Conservation (phyloP, 768 basidiomycete species). For the Kwoniella botswanensis region DNA sequence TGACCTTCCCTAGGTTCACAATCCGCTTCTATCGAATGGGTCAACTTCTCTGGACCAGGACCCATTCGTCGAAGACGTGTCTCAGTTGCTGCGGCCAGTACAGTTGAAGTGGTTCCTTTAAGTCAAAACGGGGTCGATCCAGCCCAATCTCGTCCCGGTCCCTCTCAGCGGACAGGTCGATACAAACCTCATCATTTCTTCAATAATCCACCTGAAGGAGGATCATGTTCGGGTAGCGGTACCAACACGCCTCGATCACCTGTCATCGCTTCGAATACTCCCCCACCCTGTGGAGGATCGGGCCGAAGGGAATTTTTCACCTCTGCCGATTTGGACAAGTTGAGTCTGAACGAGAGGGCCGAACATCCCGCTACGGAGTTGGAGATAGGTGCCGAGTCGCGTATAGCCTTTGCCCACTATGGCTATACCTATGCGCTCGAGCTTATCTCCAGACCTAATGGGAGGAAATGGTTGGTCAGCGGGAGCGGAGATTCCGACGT, state of each 20-base stretch:
- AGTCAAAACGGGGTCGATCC: conserved; percentile 15
- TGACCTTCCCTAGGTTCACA: conserved; percentile 64
- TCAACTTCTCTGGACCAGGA: conserved; percentile 63
- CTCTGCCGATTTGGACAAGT: conserved; percentile 21
- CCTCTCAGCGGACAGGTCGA: conserved; percentile 43
- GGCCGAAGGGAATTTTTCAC: conserved; percentile 20
- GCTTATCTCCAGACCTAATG: conserved; percentile 59
- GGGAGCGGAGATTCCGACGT: conserved; percentile 91
- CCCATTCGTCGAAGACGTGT: conserved; percentile 33
- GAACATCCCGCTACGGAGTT: conserved; percentile 36
- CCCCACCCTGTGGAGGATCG: conserved; percentile 2
- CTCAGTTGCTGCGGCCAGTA: conserved; percentile 27
- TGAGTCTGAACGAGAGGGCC: conserved; percentile 15
- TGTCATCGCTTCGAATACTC: background rate
- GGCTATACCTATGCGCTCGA: conserved; percentile 91
- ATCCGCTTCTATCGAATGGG: conserved; percentile 92
- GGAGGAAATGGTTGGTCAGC: conserved; percentile 68
- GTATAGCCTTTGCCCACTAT: conserved; percentile 87
- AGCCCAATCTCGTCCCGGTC: conserved; percentile 5
- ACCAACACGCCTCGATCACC: conserved; percentile 46
- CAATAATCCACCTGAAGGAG: conserved; percentile 80
- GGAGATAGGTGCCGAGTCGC: conserved; percentile 69
- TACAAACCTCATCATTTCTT: conserved; percentile 79
- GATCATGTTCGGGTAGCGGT: conserved; percentile 61
- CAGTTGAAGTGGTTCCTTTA: conserved; percentile 37